Percentiles rank a stretch among this genome's conserved stretches.
These are phyloP conservation scores for Melampsora larici-populina DNA, from an alignment of 1,284 basidiomycete species.

Conservation along the genomic window DNA sequence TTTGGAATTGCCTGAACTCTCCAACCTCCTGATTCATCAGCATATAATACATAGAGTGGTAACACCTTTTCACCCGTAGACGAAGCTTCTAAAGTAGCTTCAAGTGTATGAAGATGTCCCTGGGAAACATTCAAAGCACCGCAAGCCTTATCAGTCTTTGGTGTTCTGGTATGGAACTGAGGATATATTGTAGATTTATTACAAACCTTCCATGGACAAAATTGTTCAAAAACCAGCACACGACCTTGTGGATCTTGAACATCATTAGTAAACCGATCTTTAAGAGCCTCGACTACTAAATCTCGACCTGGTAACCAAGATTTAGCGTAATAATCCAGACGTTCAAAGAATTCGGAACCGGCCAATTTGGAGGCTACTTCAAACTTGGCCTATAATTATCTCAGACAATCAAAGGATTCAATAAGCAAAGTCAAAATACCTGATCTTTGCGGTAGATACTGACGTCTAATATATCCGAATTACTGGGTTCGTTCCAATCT, in stretches of 20 bases:
- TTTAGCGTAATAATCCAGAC: constrained; percentile 76
- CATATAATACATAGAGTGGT: constrained; percentile 82
- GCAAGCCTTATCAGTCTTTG: background rate
- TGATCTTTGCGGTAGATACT: constrained; percentile 49
- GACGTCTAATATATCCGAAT: constrained; percentile 68
- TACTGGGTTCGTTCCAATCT: constrained; percentile 76
- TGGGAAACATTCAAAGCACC: background rate
- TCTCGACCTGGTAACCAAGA: constrained; percentile 91
- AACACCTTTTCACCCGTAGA: constrained; percentile 58
- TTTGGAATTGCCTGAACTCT: constrained; percentile 88
- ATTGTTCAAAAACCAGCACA: constrained; percentile 76
- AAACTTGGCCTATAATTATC: constrained; percentile 64
- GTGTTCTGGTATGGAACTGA: no score
- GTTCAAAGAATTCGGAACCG: constrained; percentile 78
- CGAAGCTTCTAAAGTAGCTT: constrained; percentile 45
- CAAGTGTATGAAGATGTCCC: constrained; percentile 27
- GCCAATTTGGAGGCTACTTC: constrained; percentile 74
- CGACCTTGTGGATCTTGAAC: constrained; percentile 62
- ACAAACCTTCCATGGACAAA: constrained; percentile 79
- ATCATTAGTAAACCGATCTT: constrained; percentile 64
- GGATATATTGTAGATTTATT: background rate
- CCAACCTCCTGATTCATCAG: constrained; percentile 71
- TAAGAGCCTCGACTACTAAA: constrained; percentile 69
- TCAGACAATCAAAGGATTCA: background rate
- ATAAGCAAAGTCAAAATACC: background rate